A percentile compares a stretch with the other conserved stretches of the same genome.
Conservation (phyloP, 202 grass and related monocot species). For the Panicum hallii region DNA sequence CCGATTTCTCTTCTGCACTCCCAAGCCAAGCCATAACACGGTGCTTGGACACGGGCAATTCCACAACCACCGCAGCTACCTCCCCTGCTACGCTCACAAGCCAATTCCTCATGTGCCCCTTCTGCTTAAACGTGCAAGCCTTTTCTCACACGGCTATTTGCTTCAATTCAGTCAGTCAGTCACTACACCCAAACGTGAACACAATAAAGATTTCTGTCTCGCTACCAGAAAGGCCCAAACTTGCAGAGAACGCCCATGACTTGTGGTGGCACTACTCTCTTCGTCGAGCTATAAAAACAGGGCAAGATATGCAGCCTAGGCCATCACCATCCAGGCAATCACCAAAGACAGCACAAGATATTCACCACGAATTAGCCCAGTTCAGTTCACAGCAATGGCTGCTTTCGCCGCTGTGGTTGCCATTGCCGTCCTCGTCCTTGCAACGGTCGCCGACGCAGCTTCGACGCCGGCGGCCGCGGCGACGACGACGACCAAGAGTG, state of each 20-base stretch:
- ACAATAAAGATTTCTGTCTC: background rate
- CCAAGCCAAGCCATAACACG: constrained; percentile 30
- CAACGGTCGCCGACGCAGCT: background rate
- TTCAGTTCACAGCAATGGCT: constrained; percentile 51
- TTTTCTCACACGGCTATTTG: constrained; percentile 49
- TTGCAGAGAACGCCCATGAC: constrained; percentile 52
- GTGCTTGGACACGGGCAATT: constrained; percentile 32
- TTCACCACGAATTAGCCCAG: background rate
- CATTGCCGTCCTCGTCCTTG: constrained; percentile 39
- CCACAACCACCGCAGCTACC: constrained; percentile 73
- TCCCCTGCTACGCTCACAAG: background rate
- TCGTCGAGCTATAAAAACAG: constrained; percentile 51
- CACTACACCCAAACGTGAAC: constrained; percentile 47
- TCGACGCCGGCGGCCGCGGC: background rate
- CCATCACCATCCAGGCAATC: constrained; percentile 34
- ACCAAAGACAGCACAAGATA: constrained; percentile 10
- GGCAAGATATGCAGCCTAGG: constrained; percentile 7
- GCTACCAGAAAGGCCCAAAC: constrained; percentile 53
- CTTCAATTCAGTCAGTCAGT: constrained; percentile 35
- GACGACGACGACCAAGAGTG: background rate
- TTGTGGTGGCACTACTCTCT: background rate
- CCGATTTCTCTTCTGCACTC: background rate
- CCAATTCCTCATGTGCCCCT: constrained; percentile 35
- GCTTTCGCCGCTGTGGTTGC: constrained; percentile 22
- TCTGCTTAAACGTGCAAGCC: constrained; percentile 32